A percentile compares a stretch with the other conserved stretches of the same genome.
Conservation (phyloP, 2,329 filamentous ascomycete genomes). For the Neophaeococcomyces mojaviensis region DNA sequence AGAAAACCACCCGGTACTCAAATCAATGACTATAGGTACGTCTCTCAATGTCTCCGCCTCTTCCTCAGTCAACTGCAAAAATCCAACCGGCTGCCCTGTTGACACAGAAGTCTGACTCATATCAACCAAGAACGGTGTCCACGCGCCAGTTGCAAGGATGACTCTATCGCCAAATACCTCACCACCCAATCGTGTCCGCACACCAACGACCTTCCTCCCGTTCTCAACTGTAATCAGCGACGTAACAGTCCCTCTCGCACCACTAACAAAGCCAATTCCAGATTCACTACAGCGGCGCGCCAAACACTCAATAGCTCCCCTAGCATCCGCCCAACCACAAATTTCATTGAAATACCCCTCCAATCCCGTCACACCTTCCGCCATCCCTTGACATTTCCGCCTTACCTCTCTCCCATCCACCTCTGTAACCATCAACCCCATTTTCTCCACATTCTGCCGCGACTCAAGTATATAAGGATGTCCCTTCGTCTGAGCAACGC, state of each 20-base stretch:
- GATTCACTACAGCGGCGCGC: constrained; percentile 2
- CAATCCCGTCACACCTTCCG: not conserved
- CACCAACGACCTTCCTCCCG: constrained; percentile 5
- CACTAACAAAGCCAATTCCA: constrained; percentile 14
- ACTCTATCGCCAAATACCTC: constrained; percentile 1
- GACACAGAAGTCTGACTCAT: constrained; percentile 63
- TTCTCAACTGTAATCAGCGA: constrained; percentile 26
- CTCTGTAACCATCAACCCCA: constrained; percentile 12
- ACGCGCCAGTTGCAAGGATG: constrained; percentile 79
- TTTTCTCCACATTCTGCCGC: not conserved
- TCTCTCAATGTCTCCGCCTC: constrained; percentile 60
- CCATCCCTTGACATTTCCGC: not conserved
- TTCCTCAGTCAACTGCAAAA: constrained; percentile 62
- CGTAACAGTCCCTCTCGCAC: constrained; percentile 10
- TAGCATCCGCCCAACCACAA: constrained; percentile 39
- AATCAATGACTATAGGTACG: constrained; percentile 55
- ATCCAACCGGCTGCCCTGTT: constrained; percentile 75
- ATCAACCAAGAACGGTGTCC: constrained; percentile 71
- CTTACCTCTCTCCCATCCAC: constrained; percentile 6
- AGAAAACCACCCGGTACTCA: constrained; percentile 44
- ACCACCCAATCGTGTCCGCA: constrained; percentile 1
- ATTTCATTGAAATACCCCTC: constrained; percentile 38
- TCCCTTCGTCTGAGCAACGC: constrained; percentile 25
- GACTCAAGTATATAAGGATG: constrained; percentile 1
- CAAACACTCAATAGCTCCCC: constrained; percentile 21